phyloP scores from a whole-genome alignment of 2,329 filamentous ascomycete species.

The Scytalidium lignicola region DNA sequence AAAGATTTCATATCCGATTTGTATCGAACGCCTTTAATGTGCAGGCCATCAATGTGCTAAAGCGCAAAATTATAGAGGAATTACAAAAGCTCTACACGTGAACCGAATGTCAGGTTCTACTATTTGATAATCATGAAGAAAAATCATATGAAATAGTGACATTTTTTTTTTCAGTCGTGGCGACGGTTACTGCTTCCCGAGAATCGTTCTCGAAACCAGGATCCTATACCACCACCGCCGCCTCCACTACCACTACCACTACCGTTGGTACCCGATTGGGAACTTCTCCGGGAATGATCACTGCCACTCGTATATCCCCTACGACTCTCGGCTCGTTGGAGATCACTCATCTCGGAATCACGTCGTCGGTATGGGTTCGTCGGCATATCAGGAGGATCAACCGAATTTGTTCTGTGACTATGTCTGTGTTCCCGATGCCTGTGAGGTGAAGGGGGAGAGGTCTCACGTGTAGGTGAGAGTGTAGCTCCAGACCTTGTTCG shows the following conservation, averaged over 20 bases:
- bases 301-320: constrained; percentile 21
- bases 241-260: constrained; percentile 8
- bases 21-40: neutral
- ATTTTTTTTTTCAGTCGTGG: constrained; percentile 5
- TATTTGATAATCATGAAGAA: no score
- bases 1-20: neutral
- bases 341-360: constrained; percentile 14
- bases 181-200: constrained; percentile 6
- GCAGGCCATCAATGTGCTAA: neutral
- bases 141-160: neutral
- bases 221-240: constrained; percentile 12
- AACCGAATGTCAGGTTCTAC: neutral
- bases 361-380: constrained; percentile 5
- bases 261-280: constrained; percentile 9
- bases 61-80: neutral
- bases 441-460: neutral
- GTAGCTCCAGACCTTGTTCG: constrained; percentile 13
- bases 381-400: neutral
- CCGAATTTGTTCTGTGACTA: neutral
- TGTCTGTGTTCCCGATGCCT: neutral
- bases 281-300: constrained; percentile 18
- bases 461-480: constrained; percentile 13
- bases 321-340: constrained; percentile 7
- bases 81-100: neutral
- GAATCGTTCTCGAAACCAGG: constrained; percentile 22